Conservation (phyloP, 805 yeast genomes). For the Candida ficus region DNA sequence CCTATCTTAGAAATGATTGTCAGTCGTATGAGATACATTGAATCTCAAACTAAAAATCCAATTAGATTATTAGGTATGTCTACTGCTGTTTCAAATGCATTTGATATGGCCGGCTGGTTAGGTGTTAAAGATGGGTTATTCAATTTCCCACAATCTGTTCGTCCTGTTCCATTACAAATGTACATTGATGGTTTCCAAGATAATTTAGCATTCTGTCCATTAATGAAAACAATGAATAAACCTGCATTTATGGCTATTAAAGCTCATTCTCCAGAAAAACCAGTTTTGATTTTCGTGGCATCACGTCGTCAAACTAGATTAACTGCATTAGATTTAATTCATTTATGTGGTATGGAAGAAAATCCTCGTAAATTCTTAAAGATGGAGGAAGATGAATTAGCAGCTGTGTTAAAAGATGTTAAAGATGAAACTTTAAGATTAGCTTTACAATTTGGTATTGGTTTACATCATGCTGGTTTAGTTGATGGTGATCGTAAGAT, state of each 20-base stretch:
- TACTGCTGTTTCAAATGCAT: constrained; percentile 87
- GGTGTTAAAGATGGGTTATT: constrained; percentile 93
- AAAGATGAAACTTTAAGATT: constrained; percentile 78
- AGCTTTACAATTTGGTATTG: constrained; percentile 77
- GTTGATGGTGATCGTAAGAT: constrained; percentile 83
- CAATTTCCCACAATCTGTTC: constrained; percentile 88
- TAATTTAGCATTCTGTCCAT: constrained; percentile 68
- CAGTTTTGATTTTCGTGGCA: constrained; percentile 96
- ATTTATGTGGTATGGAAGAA: constrained; percentile 59
- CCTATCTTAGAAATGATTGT: constrained; percentile 94
- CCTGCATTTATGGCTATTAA: constrained; percentile 73
- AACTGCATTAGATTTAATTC: constrained; percentile 69
- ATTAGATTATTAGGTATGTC: constrained; percentile 87
- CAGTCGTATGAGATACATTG: constrained; percentile 90
- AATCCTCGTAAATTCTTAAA: constrained; percentile 59
- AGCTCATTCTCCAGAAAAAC: constrained; percentile 65
- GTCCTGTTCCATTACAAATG: constrained; percentile 94
- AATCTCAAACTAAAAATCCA: constrained; percentile 87
- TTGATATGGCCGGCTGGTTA: constrained; percentile 92
- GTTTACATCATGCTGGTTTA: constrained; percentile 97
- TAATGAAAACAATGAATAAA: constrained; percentile 66
- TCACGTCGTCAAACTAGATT: constrained; percentile 92
- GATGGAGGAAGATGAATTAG: constrained; percentile 43
- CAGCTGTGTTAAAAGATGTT: constrained; percentile 59
- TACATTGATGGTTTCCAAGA: constrained; percentile 84